Base-by-base conservation (phyloP, 768 basidiomycete genomes). In the Auricularia sp. region DNA sequence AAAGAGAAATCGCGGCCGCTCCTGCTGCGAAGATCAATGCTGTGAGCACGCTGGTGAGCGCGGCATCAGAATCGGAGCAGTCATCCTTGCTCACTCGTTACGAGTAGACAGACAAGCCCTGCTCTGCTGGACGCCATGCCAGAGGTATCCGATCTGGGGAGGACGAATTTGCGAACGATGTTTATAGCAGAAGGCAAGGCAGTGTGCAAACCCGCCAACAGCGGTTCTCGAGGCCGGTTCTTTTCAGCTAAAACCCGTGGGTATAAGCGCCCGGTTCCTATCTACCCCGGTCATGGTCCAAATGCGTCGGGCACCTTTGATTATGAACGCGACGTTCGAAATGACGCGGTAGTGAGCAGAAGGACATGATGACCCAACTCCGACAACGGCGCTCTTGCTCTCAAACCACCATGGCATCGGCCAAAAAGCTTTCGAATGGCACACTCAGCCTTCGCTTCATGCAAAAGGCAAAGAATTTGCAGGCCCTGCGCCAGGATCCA, bases 361-460 rank as follows among this genome's bases (percentile, higher is more conserved):
- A 29, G 29, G 29, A 29, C 29, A 29, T 29, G 39, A 8, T 14
- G 39, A 8, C 13, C 8, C 8, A 42, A 42, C 39, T 42, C 39
- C 39, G 39, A 42, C 39, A 7, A 42, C 13, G 8, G 29, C 39
- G 11, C 18, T 21, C 47, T 51, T 51, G 47, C 21, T 21, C 21
- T 51, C 47, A 18, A 29, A 51, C 47, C 47, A 51, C 14, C 47
- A 51, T 51, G 47, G 47, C 56, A 29, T 33, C 79, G 14, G 75
- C 76, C 36, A 86, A 85, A 73, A 77, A 80, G 2, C 77, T 89
- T 44, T 89, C 87, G 73, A 81, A 79, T 34, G 80, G 85, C 35
- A 88, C 87, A 0, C 77, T 88, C 8, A 82, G 83, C 68, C 78
- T 89, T 54, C 82, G 83, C 2, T 89, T 89, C 71, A 89, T 89